Base-by-base conservation (phyloP, 192 early-diverging fungal species). In the Coemansia sp. region DNA sequence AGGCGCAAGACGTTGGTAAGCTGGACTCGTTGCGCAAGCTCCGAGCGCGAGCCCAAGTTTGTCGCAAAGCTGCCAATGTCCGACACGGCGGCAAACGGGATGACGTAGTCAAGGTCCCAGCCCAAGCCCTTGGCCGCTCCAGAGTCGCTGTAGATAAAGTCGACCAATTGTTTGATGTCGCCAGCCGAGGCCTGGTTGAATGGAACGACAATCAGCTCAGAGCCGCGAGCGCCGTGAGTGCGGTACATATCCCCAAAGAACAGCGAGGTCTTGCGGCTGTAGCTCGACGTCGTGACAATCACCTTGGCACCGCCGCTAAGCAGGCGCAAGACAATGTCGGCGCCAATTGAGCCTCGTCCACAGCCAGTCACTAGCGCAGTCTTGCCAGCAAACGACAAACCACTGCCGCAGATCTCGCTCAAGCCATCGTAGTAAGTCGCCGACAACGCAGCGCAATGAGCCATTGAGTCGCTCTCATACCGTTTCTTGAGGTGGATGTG, bases 41-140 rank as follows among this genome's bases (percentile, higher is more conserved):
- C 96, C 40, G 94, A 94, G 76, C 87, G 83, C 7, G 91, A 90
- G 64, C 94, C 94, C 47, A 98, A 88, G 45, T 83, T 82, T 51
- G 93, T 92, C 39, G 96, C 86, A 77, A 96, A 92, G 59, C 89
- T 87, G 41, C 95, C 96, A 8, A 93, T 85, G 62, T 92, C 94
- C 20, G 94, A 87, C 60, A 98, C 93, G 39, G 95, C 96, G 54
- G 96, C 96, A 82, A 98, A 97, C 15, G 96, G 96, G 67, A 97
- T 85, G 62, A 98, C 86, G 76, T 88, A 94, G 84, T 98, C 96
- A 53, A 98, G 88, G 81, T 98, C 96, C 95, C 92, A 96, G 49
- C 86, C 86, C 5, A 98, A 86, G 32, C 94, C 94, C 24, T 58
- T 62, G 22, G 32, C 32, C 1, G 54, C 27, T 19, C 47, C 70